Percentiles rank a stretch among this genome's conserved stretches.
Conservation (phyloP, 345 rosid genomes). For the Bruguiera sexangula region DNA sequence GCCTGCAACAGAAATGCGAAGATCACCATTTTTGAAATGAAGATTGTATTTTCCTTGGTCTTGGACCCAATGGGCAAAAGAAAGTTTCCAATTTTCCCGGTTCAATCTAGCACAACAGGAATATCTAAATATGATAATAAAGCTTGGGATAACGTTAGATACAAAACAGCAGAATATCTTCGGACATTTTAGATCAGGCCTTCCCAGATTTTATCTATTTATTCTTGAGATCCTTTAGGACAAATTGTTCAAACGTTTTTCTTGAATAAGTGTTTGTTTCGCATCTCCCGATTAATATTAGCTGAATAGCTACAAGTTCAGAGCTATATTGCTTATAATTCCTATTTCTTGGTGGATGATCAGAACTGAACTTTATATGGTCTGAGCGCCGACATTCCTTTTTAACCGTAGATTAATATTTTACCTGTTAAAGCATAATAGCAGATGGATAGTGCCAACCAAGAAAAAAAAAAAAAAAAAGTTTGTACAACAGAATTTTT, state of each 20-base stretch:
- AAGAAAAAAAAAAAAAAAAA: too few relatives aligned
- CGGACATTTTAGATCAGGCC: too few relatives aligned
- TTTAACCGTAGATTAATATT: not conserved
- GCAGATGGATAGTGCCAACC: not conserved
- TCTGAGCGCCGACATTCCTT: not conserved
- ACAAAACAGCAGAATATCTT: too few relatives aligned
- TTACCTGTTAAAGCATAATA: not conserved
- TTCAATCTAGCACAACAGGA: not conserved
- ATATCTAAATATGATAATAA: too few relatives aligned
- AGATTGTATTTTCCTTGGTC: not conserved
- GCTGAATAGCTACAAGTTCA: not conserved
- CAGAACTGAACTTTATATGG: not conserved
- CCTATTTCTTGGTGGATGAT: not conserved
- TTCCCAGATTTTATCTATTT: not conserved
- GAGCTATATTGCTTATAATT: not conserved
- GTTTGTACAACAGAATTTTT: not conserved
- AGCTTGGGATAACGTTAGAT: too few relatives aligned
- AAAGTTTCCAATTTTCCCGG: not conserved
- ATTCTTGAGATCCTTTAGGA: not conserved
- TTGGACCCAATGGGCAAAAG: not conserved
- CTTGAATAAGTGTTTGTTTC: not conserved
- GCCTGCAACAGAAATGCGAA: conserved; percentile 32
- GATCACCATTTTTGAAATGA: not conserved
- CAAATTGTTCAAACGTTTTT: not conserved
- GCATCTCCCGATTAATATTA: not conserved